Conservation (phyloP, 2,329 filamentous ascomycete genomes). For the Colletotrichum simmondsii region DNA sequence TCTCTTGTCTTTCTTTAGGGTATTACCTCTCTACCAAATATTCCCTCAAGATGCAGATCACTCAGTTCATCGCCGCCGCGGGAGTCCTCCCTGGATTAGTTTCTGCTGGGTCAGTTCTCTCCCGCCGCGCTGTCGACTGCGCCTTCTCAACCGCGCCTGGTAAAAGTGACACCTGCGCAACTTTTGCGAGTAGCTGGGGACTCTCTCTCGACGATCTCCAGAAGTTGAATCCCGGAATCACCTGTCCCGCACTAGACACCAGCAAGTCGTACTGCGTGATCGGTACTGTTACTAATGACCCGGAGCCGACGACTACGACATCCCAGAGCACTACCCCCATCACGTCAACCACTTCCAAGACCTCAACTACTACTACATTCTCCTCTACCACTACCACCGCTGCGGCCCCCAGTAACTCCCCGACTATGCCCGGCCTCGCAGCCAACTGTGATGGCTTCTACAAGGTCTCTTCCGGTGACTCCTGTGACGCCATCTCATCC, state of each 20-base stretch:
- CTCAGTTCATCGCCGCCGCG: background rate
- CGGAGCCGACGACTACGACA: background rate
- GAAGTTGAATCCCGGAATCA: background rate
- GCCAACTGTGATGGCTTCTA: conserved; percentile 17
- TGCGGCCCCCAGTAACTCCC: background rate
- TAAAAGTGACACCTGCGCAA: background rate
- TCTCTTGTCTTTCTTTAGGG: background rate
- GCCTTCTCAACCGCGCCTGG: background rate
- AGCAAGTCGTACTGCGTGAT: background rate
- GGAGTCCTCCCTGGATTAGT: background rate
- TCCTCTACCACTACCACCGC: background rate
- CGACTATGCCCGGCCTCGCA: background rate
- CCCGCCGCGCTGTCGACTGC: background rate
- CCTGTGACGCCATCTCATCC: conserved; percentile 10
- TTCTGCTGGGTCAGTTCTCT: background rate
- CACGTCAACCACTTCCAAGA: background rate
- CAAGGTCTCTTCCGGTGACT: conserved; percentile 13
- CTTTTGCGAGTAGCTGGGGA: background rate
- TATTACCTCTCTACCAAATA: background rate
- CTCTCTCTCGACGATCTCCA: background rate
- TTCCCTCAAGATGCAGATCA: background rate
- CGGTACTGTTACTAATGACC: background rate
- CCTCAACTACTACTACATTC: background rate
- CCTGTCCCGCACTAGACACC: background rate
- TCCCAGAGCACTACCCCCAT: background rate